Conservation (phyloP, 208 protist genomes). For the Wallacemonas rigidus region DNA sequence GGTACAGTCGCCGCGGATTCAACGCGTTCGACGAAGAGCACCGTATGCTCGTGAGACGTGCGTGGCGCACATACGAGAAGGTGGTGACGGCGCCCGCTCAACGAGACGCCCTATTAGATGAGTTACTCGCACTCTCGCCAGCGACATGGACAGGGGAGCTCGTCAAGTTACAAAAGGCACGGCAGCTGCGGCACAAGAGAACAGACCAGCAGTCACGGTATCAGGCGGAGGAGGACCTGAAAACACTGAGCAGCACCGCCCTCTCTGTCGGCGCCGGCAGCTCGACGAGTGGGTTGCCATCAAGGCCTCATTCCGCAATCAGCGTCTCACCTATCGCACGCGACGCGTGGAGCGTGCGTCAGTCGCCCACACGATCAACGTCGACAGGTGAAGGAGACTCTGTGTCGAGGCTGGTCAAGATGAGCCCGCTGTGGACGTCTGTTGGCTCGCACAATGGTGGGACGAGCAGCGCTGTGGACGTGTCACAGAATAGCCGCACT, state of each 20-base stretch:
- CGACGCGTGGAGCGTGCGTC: too few relatives aligned
- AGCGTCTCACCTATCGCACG: too few relatives aligned
- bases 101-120: not conserved
- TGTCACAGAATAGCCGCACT: not conserved
- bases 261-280: too few relatives aligned
- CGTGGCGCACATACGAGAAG: not conserved
- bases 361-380: not conserved
- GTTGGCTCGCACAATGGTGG: not conserved
- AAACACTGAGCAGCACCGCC: too few relatives aligned
- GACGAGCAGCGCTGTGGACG: too few relatives aligned
- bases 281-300: too few relatives aligned
- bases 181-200: too few relatives aligned
- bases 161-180: not conserved
- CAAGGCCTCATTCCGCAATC: too few relatives aligned
- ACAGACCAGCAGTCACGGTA: not conserved
- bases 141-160: not conserved
- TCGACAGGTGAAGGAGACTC: not conserved
- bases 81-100: not conserved
- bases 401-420: not conserved
- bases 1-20: not conserved
- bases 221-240: not conserved
- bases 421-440: not conserved
- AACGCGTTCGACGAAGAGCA: constrained; percentile 28
- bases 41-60: not conserved
- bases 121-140: not conserved